Evolutionary conservation across 179 eudicot species (phyloP), one percentile per base, ranked within the genome.

Genomic region (Camellia oleifera): DNA sequence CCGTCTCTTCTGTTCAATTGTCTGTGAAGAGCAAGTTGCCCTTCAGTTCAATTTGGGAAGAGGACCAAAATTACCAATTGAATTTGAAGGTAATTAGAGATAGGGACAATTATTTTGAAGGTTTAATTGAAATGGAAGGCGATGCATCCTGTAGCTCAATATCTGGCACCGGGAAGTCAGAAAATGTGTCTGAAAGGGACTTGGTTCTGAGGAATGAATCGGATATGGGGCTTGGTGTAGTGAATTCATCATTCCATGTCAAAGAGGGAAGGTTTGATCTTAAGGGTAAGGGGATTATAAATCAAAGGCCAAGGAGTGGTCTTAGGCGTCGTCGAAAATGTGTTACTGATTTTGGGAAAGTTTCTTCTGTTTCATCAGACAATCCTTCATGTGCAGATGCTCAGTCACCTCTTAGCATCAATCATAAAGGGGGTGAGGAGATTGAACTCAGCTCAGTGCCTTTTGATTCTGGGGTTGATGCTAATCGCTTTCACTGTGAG

Each of bases 131-230:
- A 72, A 80, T 91, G 26, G 91, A 92, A 69, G 92, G 88, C 23
- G 97, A 92, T 78, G 94, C 88, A 1, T 93, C 94, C 0, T 87
- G 89, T 80, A 90, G 92, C 74, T 93, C 91, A 7, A 82, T 82
- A 66, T 88, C 90, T 0, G 89, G 85, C 84, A 84, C 86, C 20
- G 72, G 86, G 74, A 86, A 80, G 83, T 75, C 85, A 1, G 79
- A 78, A 3, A 83, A 78, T 64, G 80, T 82, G 69, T 80, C 75
- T 6, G 72, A 81, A 66, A 83, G 81, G 75, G 91, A 84, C 69
- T 74, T 80, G 44, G 42, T 78, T 69, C 7, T 46, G 63, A 76
- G 82, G 74, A 81, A 72, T 67, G 83, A 53, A 56, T 40, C 12
- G 23, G 82, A 63, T 23, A n/a, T 5, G 53, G 80, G 63, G 58